Conservation (phyloP, 345 rosid species). For the Aethionema arabicum region DNA sequence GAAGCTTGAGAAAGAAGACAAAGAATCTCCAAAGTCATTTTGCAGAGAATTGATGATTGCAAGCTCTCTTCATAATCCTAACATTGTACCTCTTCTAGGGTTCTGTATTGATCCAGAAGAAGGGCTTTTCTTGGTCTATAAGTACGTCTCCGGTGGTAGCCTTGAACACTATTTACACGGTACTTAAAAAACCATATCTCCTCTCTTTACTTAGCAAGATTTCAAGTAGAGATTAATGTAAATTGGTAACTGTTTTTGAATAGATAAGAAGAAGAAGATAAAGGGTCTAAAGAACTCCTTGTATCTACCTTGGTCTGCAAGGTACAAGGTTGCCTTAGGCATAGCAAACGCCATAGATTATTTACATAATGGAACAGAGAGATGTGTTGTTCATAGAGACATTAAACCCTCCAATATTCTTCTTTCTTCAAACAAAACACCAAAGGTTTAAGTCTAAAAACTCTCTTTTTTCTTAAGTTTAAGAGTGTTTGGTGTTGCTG, state of each 20-base stretch:
- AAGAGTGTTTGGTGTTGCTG: too few species aligned
- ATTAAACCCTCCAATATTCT: conserved; percentile 93
- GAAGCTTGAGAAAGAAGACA: conserved; percentile 80
- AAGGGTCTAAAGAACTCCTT: conserved; percentile 45
- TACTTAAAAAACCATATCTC: conserved; percentile 24
- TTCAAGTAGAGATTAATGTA: background rate
- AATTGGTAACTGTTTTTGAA: conserved; percentile 5
- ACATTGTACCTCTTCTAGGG: conserved; percentile 80
- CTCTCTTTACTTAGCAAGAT: background rate
- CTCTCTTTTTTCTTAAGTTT: conserved; percentile 1
- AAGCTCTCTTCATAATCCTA: conserved; percentile 70
- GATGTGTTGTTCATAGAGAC: conserved; percentile 94
- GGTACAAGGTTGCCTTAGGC: conserved; percentile 81
- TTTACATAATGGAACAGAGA: conserved; percentile 78
- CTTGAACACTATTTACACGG: conserved; percentile 85
- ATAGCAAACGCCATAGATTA: conserved; percentile 77
- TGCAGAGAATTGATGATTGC: conserved; percentile 98
- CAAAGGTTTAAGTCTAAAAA: conserved; percentile 50
- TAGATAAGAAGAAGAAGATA: conserved; percentile 74
- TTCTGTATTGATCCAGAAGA: conserved; percentile 88
- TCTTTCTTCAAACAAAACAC: conserved; percentile 77
- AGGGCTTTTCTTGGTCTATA: conserved; percentile 89
- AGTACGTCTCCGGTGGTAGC: conserved; percentile 88
- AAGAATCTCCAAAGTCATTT: conserved; percentile 85
- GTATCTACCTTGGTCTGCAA: conserved; percentile 64